Percentiles rank a stretch among this genome's conserved stretches.
Evolutionary conservation across 192 early-diverging fungal genomes (phyloP).

Genomic region (Coemansia interrupta): DNA sequence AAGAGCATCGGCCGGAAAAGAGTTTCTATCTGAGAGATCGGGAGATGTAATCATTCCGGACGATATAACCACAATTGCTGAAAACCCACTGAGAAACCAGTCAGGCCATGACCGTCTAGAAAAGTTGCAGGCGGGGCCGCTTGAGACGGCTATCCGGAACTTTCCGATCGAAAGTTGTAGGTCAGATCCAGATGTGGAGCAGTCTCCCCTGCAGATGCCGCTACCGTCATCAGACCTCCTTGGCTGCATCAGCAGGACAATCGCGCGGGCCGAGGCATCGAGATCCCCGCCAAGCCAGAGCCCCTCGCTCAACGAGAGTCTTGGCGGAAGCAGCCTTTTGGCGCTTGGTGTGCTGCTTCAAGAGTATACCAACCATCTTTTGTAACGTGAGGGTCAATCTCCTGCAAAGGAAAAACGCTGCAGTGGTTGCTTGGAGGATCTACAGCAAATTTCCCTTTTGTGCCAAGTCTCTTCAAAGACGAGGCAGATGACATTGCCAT

Average conservation of each 20-base stretch:
- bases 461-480: no score
- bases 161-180: slow-evolving; percentile 1
- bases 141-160: slow-evolving; percentile 6
- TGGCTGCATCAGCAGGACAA: slow-evolving; percentile 24
- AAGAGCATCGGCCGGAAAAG: not conserved
- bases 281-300: not conserved
- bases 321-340: slow-evolving; percentile 44
- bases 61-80: slow-evolving; percentile 6
- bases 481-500: no score
- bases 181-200: not conserved
- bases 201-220: slow-evolving; percentile 4
- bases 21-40: not conserved
- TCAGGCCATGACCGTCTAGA: not conserved
- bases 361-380: slow-evolving; percentile 33
- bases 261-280: slow-evolving; percentile 22
- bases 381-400: slow-evolving; percentile 3
- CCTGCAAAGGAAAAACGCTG: not conserved
- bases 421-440: no score
- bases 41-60: slow-evolving; percentile 12
- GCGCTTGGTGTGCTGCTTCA: slow-evolving; percentile 47
- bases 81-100: slow-evolving; percentile 17
- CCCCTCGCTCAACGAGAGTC: slow-evolving; percentile 17
- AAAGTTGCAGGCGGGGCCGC: slow-evolving; percentile 1
- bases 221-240: slow-evolving; percentile 51
- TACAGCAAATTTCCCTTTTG: no score